Evolutionary conservation across 2,329 filamentous ascomycete species (phyloP).

Genomic region (Pezicula carpinea): DNA sequence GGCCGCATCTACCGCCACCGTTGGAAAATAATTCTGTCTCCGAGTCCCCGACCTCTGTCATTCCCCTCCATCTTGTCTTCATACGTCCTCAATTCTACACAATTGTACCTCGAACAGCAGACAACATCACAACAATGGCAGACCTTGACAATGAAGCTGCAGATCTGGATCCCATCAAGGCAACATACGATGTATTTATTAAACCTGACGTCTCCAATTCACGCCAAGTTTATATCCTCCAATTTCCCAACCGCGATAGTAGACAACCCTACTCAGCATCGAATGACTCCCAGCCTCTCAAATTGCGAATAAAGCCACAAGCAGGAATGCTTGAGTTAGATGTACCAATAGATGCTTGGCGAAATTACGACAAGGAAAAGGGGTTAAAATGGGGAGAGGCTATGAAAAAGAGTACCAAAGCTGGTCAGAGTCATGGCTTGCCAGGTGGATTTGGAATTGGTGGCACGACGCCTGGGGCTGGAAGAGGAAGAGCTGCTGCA

Average conservation of each 20-base stretch:
- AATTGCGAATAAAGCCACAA: slow-evolving; percentile 76
- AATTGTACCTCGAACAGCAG: too few relatives aligned
- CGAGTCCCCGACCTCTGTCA: not conserved
- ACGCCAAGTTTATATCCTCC: slow-evolving; percentile 73
- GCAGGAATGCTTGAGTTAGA: slow-evolving; percentile 89
- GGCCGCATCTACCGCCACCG: not conserved
- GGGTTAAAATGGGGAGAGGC: slow-evolving; percentile 79
- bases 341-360: slow-evolving; percentile 66
- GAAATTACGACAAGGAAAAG: slow-evolving; percentile 78
- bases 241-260: slow-evolving; percentile 78
- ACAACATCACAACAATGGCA: too few relatives aligned
- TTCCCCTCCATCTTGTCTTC: not conserved
- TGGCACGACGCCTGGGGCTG: slow-evolving; percentile 30
- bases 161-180: slow-evolving; percentile 64
- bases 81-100: not conserved
- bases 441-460: slow-evolving; percentile 69
- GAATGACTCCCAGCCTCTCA: slow-evolving; percentile 53
- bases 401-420: slow-evolving; percentile 54
- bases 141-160: slow-evolving; percentile 12
- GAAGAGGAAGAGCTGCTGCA: slow-evolving; percentile 34
- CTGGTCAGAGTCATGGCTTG: slow-evolving; percentile 62
- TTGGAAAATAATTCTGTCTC: not conserved
- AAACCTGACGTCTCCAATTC: slow-evolving; percentile 63
- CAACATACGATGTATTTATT: slow-evolving; percentile 80
- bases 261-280: slow-evolving; percentile 51